Conservation (phyloP, 2,329 filamentous ascomycete species). For the Microcyclospora pomicola region DNA sequence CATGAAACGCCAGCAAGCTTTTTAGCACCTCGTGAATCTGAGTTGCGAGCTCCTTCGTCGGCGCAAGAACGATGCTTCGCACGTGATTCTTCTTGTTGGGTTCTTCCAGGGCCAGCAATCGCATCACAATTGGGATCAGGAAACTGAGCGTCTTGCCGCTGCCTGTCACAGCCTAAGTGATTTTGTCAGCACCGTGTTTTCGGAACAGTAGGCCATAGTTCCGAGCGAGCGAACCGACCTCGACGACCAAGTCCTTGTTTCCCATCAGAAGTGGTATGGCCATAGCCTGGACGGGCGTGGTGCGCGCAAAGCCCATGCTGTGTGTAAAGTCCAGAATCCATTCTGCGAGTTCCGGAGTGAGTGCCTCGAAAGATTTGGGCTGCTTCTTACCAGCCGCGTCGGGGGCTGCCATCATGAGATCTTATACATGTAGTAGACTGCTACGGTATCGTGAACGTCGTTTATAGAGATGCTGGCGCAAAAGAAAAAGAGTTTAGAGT, state of each 20-base stretch:
- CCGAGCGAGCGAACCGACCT: constrained; percentile 35
- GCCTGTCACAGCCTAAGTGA: constrained; percentile 60
- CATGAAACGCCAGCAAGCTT: constrained; percentile 70
- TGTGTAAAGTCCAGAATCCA: constrained; percentile 78
- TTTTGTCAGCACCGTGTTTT: neutral
- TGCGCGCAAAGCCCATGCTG: constrained; percentile 71
- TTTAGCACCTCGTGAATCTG: constrained; percentile 77
- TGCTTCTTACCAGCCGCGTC: constrained; percentile 17
- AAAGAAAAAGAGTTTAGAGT: no score
- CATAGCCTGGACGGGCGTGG: constrained; percentile 91
- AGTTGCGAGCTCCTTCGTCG: constrained; percentile 77
- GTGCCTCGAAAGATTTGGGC: constrained; percentile 50
- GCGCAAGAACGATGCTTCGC: constrained; percentile 80
- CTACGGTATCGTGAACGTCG: no score
- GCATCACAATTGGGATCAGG: constrained; percentile 69
- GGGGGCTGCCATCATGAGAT: constrained; percentile 8
- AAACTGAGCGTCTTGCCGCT: constrained; percentile 85
- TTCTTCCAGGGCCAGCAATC: constrained; percentile 64
- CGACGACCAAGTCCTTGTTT: constrained; percentile 85
- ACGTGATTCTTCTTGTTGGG: constrained; percentile 82
- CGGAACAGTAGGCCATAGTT: neutral
- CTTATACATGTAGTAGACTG: no score
- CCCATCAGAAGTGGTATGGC: constrained; percentile 77
- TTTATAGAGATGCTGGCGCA: no score
- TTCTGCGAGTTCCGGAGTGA: constrained; percentile 58